Evolutionary conservation across 192 early-diverging fungal genomes (phyloP), one percentile per base, ranked within the genome.

Genomic region (Coemansia sp.): DNA sequence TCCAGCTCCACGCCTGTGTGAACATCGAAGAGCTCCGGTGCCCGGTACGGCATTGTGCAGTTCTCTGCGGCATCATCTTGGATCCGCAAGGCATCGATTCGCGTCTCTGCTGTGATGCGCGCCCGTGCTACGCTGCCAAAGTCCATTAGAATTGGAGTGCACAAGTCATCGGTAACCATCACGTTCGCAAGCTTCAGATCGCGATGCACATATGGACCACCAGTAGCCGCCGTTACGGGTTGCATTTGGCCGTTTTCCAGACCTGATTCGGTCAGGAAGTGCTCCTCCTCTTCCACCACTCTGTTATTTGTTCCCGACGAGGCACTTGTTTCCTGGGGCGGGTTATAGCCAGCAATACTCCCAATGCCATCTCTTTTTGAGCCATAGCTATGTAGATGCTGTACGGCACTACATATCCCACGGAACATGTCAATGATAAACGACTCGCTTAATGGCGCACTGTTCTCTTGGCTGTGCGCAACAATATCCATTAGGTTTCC

Each of bases 1-100:
- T 90, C 87, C 39, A 92, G 58, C 9, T 66, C 68, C 1, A 72
- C 63, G 1, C 75, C 87, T 0, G 84, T 81, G 61, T 89, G 87
- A 40, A 92, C 89, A 75, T 92, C 91, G 75, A 92, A 92, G 28
- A 92, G 77, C 66, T 92, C 91, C 1, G 91, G 91, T 15, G 91
- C 89, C 8, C 91, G 75, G 56, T 91, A 92, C 49, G 89, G 84
- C 89, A 91, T 87, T 1, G 89, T 84, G 57, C 88, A 88, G 58
- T 85, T 70, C 59, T 89, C 84, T 9, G 87, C 87, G 10, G 91
- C 91, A 21, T 88, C 65, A 48, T 92, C 91, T 70, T 91, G 89
- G 64, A 90, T 86, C 31, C 75, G 59, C 40, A 92, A 64, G 12
- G 91, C 91, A 45, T 87, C 69, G 10, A 75, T 70, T 42, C 91